A percentile compares a stretch with the other conserved stretches of the same genome.
phyloP scores from a whole-genome alignment of 2,329 filamentous ascomycete genomes.

The Phaeosphaeria sp. region DNA sequence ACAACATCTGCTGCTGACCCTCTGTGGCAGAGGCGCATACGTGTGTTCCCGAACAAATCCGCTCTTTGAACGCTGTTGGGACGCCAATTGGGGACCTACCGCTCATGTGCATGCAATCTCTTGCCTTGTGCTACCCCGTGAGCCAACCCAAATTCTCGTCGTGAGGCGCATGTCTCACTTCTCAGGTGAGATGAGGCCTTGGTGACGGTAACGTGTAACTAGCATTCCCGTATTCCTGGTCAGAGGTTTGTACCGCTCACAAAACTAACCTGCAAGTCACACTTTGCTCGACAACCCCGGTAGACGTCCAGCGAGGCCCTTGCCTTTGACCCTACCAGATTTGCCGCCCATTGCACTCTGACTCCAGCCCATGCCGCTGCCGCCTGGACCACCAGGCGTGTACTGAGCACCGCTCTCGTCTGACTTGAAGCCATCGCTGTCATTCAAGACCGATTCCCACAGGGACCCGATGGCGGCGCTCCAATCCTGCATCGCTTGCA shows the following conservation, averaged over 20 bases:
- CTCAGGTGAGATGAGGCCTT: constrained; percentile 35
- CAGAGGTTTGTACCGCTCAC: constrained; percentile 42
- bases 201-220: constrained; percentile 45
- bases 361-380: constrained; percentile 36
- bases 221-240: constrained; percentile 32
- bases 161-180: constrained; percentile 45
- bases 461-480: constrained; percentile 72
- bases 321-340: constrained; percentile 44
- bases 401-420: constrained; percentile 52
- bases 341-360: constrained; percentile 38
- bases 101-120: constrained; percentile 34
- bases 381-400: constrained; percentile 35
- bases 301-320: constrained; percentile 45
- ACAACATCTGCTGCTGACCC: constrained; percentile 31
- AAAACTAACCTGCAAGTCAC: constrained; percentile 47
- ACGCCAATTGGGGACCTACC: constrained; percentile 25
- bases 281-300: constrained; percentile 46
- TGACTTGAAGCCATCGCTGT: constrained; percentile 73
- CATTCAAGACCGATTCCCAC: constrained; percentile 75
- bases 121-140: constrained; percentile 38
- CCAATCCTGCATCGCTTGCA: constrained; percentile 76
- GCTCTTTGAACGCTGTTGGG: constrained; percentile 34
- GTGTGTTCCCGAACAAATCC: constrained; percentile 45
- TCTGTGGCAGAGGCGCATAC: constrained; percentile 23
- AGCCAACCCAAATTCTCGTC: constrained; percentile 32